A percentile compares a stretch with the other conserved stretches of the same genome.
phyloP scores from a whole-genome alignment of 1,284 basidiomycete genomes.

The Tilletia setariae region DNA sequence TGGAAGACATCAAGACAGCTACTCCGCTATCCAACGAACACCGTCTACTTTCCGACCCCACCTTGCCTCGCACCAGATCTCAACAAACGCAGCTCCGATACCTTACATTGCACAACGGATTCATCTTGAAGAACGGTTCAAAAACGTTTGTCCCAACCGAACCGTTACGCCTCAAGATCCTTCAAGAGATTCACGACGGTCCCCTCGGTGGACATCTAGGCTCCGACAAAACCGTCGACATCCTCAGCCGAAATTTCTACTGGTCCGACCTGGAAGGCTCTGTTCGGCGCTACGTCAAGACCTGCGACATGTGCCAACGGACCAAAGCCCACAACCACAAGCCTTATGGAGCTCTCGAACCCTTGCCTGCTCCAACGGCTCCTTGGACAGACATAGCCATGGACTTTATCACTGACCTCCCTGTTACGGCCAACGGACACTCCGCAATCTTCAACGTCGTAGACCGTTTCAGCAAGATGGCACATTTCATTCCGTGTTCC shows the following conservation, averaged over 20 bases:
- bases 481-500: conserved; percentile 23
- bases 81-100: not conserved
- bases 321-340: not conserved
- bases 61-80: not conserved
- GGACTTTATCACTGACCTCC: conserved; percentile 15
- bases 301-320: conserved; percentile 17
- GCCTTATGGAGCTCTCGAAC: not conserved
- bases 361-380: not conserved
- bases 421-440: not conserved
- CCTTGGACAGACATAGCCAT: conserved; percentile 14
- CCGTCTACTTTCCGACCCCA: not conserved
- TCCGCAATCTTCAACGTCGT: conserved; percentile 22
- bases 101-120: not conserved
- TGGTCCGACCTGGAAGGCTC: conserved; percentile 54
- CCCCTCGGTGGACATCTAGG: conserved; percentile 58
- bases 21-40: not conserved
- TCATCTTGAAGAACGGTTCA: not conserved
- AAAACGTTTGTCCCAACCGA: not conserved
- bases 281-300: not conserved
- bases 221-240: conserved; percentile 51
- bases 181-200: conserved; percentile 38
- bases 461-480: conserved; percentile 20
- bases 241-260: conserved; percentile 43
- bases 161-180: conserved; percentile 19
- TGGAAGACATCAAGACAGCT: not conserved